Conservation (phyloP, 805 yeast species). For the Peterozyma toletana region DNA sequence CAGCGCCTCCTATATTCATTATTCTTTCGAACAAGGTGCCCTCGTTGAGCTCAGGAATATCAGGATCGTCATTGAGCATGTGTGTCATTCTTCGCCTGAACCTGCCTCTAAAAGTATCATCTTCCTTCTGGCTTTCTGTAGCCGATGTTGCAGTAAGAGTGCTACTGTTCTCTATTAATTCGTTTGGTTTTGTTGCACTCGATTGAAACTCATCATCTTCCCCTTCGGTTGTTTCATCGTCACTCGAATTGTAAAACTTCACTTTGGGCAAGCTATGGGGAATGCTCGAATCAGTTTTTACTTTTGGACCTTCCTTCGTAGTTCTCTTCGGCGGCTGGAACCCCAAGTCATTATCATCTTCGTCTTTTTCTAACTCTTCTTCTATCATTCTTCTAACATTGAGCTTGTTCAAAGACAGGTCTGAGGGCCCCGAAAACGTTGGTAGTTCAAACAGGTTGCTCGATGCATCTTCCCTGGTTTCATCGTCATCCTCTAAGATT, state of each 20-base stretch:
- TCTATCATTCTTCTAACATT: constrained; percentile 5
- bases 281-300: not conserved
- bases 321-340: not conserved
- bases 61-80: constrained; percentile 6
- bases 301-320: not conserved
- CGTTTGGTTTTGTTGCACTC: constrained; percentile 1
- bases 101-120: constrained; percentile 9
- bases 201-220: constrained; percentile 2
- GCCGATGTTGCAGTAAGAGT: constrained; percentile 1
- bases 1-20: constrained; percentile 21
- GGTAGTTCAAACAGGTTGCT: constrained; percentile 7
- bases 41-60: constrained; percentile 11
- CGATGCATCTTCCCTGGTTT: constrained; percentile 1
- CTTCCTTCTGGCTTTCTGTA: not conserved
- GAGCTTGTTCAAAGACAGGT: not conserved
- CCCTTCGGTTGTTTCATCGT: constrained; percentile 19
- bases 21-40: constrained; percentile 2
- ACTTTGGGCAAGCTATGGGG: not conserved
- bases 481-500: constrained; percentile 9
- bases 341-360: not conserved
- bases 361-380: constrained; percentile 8
- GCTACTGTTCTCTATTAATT: not conserved
- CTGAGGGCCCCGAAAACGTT: not conserved
- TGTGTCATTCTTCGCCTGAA: constrained; percentile 13
- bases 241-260: constrained; percentile 14